Evolutionary conservation across 805 yeast genomes (phyloP), one percentile per base, ranked within the genome.

Genomic region (Starmerella potacharoeniae): DNA sequence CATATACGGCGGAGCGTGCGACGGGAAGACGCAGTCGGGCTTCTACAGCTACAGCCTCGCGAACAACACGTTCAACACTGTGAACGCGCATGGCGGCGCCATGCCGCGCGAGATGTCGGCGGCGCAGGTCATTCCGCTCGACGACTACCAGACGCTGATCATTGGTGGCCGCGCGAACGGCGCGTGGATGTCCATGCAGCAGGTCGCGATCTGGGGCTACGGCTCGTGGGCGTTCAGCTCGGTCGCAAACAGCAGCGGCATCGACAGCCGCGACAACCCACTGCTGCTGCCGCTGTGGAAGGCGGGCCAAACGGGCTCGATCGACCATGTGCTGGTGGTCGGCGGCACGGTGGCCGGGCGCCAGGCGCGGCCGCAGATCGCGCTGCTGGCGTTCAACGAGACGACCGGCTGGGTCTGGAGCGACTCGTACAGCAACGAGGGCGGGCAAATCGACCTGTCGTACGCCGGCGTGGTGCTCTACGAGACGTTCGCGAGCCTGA

Each of bases 161-260:
- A 70, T 86, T 43, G 95, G 93, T 0, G 95, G 95, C 3, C 73
- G 72, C 52, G 76, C 86, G 3, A 61, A 66, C 6, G 62, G 69
- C 2, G 88, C 88, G 0, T 84, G 90, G 88, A 77, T 84, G 37
- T 77, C 79, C 58, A 78, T 85, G 82, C 75, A 76, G 61, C 93
- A 85, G 67, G 69, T 84, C 17, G 91, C 93, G 0, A 67, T 83
- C 2, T 84, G 89, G 86, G 81, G 81, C 61, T 80, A 79, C 57
- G 72, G 73, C 49, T 70, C 85, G 8, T 86, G 95, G 95, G 76
- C 85, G 3, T 84, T 80, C 65, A 68, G 41, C 61, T 67, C 58
- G 62, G 65, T 62, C 1, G 58, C 61, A 10, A 65, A 64, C 52
- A 68, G 69, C 39, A 57, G 69, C 10, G 56, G 58, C 34, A 71